Conservation (phyloP, 108 stramenopile genomes). For the Epipyxis sp. region DNA sequence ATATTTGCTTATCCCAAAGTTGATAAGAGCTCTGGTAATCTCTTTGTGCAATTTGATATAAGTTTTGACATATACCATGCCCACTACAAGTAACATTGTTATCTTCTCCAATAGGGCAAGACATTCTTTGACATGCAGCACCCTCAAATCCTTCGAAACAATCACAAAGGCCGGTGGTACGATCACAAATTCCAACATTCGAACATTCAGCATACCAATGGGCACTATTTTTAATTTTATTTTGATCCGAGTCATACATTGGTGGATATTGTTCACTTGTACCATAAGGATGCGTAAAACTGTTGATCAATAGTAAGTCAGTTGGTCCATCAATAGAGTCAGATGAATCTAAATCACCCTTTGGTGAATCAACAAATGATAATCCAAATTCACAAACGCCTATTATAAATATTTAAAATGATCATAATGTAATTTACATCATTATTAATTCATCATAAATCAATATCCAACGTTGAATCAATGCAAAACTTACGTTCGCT, state of each 20-base stretch:
- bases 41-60: background rate
- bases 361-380: slow-evolving; percentile 19
- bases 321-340: background rate
- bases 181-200: slow-evolving; percentile 27
- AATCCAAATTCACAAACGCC: slow-evolving; percentile 9
- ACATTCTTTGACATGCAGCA: slow-evolving; percentile 27
- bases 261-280: slow-evolving; percentile 3
- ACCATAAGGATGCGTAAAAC: slow-evolving; percentile 9
- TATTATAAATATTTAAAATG: background rate
- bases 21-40: slow-evolving; percentile 1
- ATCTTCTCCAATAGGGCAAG: background rate
- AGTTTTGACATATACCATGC: slow-evolving; percentile 6
- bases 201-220: slow-evolving; percentile 27
- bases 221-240: background rate
- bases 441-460: background rate
- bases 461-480: background rate
- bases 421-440: background rate
- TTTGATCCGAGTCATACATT: slow-evolving; percentile 6
- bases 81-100: background rate
- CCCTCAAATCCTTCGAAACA: slow-evolving; percentile 53
- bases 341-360: slow-evolving; percentile 15
- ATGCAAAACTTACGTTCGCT: background rate
- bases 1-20: background rate
- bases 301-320: background rate
- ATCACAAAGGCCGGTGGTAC: slow-evolving; percentile 40